Percentiles rank a stretch among this genome's conserved stretches.
Evolutionary conservation across 345 rosid genomes (phyloP).

Genomic region (Sisymbrium altissimum): DNA sequence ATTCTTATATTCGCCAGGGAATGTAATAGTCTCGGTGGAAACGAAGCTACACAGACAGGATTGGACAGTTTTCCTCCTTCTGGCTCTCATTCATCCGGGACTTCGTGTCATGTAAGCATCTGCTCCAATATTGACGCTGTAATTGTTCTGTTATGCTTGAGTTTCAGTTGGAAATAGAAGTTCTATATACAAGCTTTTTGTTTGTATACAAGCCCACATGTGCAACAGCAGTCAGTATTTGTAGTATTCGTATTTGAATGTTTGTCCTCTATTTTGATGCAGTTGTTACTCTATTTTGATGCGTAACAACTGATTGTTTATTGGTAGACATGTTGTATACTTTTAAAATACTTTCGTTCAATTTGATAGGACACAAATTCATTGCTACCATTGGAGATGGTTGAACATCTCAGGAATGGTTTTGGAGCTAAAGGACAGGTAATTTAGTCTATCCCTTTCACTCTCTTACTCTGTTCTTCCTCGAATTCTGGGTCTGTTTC

Average conservation of each 20-base stretch:
- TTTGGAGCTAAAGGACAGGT: slow-evolving; percentile 84
- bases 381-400: slow-evolving; percentile 67
- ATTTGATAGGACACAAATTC: slow-evolving; percentile 54
- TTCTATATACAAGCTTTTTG: no score
- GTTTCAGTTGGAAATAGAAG: no score
- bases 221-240: no score
- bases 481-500: neutral
- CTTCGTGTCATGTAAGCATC: slow-evolving; percentile 55
- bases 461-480: neutral
- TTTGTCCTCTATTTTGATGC: no score
- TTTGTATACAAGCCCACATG: no score
- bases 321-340: neutral
- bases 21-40: slow-evolving; percentile 34
- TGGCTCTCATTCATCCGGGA: slow-evolving; percentile 38
- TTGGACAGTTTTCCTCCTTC: slow-evolving; percentile 33
- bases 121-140: slow-evolving; percentile 16
- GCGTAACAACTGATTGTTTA: no score
- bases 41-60: slow-evolving; percentile 28
- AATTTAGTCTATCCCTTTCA: slow-evolving; percentile 15
- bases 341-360: neutral
- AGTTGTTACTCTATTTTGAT: no score
- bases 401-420: slow-evolving; percentile 77
- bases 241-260: no score
- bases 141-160: neutral
- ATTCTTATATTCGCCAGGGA: slow-evolving; percentile 50